A percentile compares a stretch with the other conserved stretches of the same genome.
phyloP scores from a whole-genome alignment of 495 filamentous ascomycete species.

The Lichenothelia convexa region DNA sequence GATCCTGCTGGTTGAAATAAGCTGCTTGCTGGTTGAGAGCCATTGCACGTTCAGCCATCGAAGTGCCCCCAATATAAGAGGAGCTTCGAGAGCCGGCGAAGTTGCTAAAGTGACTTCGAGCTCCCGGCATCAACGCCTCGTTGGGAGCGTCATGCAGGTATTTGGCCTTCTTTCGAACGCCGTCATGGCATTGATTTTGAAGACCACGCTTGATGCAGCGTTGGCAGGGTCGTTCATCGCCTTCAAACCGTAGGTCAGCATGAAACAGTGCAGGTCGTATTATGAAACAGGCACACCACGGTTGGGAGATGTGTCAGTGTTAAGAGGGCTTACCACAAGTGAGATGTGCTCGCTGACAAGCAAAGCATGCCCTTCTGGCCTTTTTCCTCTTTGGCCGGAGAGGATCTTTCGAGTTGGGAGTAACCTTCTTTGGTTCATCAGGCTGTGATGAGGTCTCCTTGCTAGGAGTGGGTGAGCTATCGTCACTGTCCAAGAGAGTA shows the following conservation, averaged over 20 bases:
- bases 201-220: slow-evolving; percentile 87
- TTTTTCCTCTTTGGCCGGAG: slow-evolving; percentile 83
- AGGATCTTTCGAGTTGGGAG: slow-evolving; percentile 60
- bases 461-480: slow-evolving; percentile 37
- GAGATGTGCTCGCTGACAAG: slow-evolving; percentile 91
- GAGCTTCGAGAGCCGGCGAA: slow-evolving; percentile 13
- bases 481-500: too few species aligned
- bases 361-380: slow-evolving; percentile 84
- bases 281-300: slow-evolving; percentile 3
- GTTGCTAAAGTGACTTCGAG: slow-evolving; percentile 31
- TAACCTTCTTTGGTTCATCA: slow-evolving; percentile 37
- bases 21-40: neutral
- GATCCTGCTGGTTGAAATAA: neutral
- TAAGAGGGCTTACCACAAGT: slow-evolving; percentile 75
- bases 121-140: slow-evolving; percentile 47
- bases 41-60: neutral
- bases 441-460: slow-evolving; percentile 29
- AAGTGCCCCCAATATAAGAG: neutral
- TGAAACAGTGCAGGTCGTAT: slow-evolving; percentile 1
- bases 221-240: slow-evolving; percentile 78
- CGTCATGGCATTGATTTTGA: slow-evolving; percentile 80
- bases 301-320: too few species aligned
- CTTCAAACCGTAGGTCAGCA: slow-evolving; percentile 25
- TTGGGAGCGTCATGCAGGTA: slow-evolving; percentile 92
- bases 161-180: slow-evolving; percentile 95